phyloP scores from a whole-genome alignment of 192 early-diverging fungal genomes.

The Coemansia sp. region DNA sequence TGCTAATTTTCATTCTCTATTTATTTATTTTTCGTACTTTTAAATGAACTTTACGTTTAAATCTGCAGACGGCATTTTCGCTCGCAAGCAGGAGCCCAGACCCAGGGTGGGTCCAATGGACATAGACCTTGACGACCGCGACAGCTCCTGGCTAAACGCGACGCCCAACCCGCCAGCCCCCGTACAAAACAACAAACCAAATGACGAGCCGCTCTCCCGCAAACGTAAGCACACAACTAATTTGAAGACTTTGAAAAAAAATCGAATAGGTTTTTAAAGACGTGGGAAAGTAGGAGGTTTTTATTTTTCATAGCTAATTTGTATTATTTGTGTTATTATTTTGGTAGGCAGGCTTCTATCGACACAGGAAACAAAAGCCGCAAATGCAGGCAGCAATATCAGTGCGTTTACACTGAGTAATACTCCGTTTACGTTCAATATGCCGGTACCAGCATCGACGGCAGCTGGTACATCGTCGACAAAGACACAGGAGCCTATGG shows the following conservation, averaged over 20 bases:
- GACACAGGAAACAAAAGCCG: neutral
- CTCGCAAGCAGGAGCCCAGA: slow-evolving; percentile 13
- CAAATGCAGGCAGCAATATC: neutral
- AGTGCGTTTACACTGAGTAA: slow-evolving; percentile 15
- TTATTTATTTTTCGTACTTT: neutral
- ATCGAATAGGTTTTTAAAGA: no score
- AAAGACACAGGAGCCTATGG: slow-evolving; percentile 9
- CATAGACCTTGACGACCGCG: slow-evolving; percentile 37
- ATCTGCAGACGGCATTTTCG: slow-evolving; percentile 24
- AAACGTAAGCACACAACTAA: slow-evolving; percentile 20
- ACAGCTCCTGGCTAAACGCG: slow-evolving; percentile 44
- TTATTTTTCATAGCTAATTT: no score
- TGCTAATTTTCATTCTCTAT: neutral
- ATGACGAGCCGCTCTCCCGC: slow-evolving; percentile 18
- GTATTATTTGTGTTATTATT: neutral
- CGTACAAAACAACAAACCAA: slow-evolving; percentile 1
- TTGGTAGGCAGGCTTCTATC: slow-evolving; percentile 18
- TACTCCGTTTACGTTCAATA: slow-evolving; percentile 42
- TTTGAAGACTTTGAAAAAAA: no score
- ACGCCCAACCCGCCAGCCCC: neutral
- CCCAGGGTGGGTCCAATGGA: slow-evolving; percentile 46
- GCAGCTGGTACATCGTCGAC: neutral
- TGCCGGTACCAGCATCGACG: slow-evolving; percentile 13
- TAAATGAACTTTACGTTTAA: slow-evolving; percentile 42
- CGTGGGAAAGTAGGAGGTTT: no score